Evolutionary conservation across 2,329 filamentous ascomycete genomes (phyloP).

Genomic region (Xylaria sp.): DNA sequence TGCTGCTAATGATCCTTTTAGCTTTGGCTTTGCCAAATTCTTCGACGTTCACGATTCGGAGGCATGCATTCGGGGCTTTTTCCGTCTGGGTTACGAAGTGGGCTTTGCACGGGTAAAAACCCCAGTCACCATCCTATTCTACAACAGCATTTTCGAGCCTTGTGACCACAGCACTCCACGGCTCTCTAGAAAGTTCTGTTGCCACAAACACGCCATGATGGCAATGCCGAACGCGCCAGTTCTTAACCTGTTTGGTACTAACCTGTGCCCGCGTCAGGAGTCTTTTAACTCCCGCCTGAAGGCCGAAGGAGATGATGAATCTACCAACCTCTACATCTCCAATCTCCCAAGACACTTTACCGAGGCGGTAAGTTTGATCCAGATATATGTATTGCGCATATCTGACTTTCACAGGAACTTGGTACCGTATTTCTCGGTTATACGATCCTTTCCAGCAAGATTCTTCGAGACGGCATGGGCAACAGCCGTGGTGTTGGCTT

Average conservation of each 20-base stretch:
- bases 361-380: conserved; percentile 75
- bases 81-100: conserved; percentile 94
- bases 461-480: conserved; percentile 89
- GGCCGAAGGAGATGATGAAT: conserved; percentile 87
- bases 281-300: conserved; percentile 99
- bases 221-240: conserved; percentile 28
- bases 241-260: conserved; percentile 33
- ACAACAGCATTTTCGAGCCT: conserved; percentile 23
- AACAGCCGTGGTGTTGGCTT: conserved; percentile 98
- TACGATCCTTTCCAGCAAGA: conserved; percentile 91
- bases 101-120: conserved; percentile 87
- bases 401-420: conserved; percentile 66
- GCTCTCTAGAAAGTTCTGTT: conserved; percentile 24
- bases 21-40: conserved; percentile 98
- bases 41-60: conserved; percentile 88
- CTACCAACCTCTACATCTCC: conserved; percentile 97
- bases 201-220: conserved; percentile 41
- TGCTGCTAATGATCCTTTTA: conserved; percentile 56
- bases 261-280: conserved; percentile 68
- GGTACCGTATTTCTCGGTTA: conserved; percentile 82
- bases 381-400: conserved; percentile 16
- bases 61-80: conserved; percentile 95
- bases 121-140: conserved; percentile 23
- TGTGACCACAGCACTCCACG: conserved; percentile 28
- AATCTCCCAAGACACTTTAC: conserved; percentile 93